A percentile compares a stretch with the other conserved stretches of the same genome.
Evolutionary conservation across 306 rosid genomes (phyloP).

Genomic region (Begonia fuchsioides): DNA sequence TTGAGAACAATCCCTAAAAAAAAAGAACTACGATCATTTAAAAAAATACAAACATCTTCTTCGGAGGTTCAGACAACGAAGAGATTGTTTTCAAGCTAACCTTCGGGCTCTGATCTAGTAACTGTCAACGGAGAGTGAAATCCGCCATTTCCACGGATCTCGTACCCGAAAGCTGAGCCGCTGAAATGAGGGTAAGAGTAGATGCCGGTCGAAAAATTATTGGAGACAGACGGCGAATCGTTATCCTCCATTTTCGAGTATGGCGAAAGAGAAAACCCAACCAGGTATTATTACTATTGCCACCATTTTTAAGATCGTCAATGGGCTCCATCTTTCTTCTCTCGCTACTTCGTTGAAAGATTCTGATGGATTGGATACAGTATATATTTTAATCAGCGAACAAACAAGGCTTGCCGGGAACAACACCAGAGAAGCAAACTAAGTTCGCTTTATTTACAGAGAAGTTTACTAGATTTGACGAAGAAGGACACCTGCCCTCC

Average conservation of each 20-base stretch:
- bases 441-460: too few relatives aligned
- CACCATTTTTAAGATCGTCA: conserved; percentile 27
- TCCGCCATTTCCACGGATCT: conserved; percentile 25
- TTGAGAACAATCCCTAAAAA: conserved; percentile 41
- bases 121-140: conserved; percentile 52
- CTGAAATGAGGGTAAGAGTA: conserved; percentile 24
- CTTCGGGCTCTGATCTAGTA: conserved; percentile 52
- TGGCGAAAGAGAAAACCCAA: conserved; percentile 88
- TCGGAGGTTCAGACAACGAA: background rate
- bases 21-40: background rate
- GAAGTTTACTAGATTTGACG: too few relatives aligned
- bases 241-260: conserved; percentile 45
- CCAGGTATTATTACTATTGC: conserved; percentile 43
- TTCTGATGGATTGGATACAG: background rate
- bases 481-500: too few relatives aligned
- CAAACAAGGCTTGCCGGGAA: conserved; percentile 36
- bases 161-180: conserved; percentile 30
- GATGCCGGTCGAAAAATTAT: conserved; percentile 32
- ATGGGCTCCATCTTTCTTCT: conserved; percentile 45
- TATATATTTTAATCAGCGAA: background rate
- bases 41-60: background rate
- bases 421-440: conserved; percentile 24
- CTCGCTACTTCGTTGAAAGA: background rate
- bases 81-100: too few relatives aligned
- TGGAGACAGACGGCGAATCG: conserved; percentile 18